Base-by-base conservation (phyloP, 179 eudicot genomes). In the Actinidia chinensis region DNA sequence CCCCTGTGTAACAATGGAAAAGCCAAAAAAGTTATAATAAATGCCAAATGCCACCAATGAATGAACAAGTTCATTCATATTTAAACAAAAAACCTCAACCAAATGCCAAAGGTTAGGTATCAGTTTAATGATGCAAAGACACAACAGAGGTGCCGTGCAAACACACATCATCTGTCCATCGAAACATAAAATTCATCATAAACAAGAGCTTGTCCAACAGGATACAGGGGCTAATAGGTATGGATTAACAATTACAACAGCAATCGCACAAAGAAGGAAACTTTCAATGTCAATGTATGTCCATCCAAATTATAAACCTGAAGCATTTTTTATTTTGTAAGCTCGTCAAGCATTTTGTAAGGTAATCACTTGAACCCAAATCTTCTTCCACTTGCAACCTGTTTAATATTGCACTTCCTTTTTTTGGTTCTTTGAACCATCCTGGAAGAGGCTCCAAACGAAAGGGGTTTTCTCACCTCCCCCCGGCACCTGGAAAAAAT, bases 301-400 rank as follows among this genome's bases (percentile, higher is more conserved):
- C n/a, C 48, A 82, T 14, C 40, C 28, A 20, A 40, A 58, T 63
- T 52, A n/a, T n/a, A n/a, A 91, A 96, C 99, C 99, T 96, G 99
- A 78, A 98, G 98, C 98, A 96, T 96, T 84, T 96, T 96, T n/a
- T 56, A 96, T 96, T n/a, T 85, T 96, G 99, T 55, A n/a, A 96
- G 73, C 82, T 96, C 99, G 84, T 91, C 98, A n/a, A n/a, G 99
- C 98, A 86, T 96, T n/a, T 96, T 59, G 99, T 90, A 76, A 96
- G 88, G 86, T 96, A 96, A 80, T 94, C 92, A 88, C 98, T 96
- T 28, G 97, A 89, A 81, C 94, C 99, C 99, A 78, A 96, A 96
- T 89, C 99, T n/a, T n/a, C n/a, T 91, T 78, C 99, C 99, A 89
- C 99, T 96, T 46, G 99, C 99, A 71, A 96, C 97, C 85, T 96